Evolutionary conservation across 371 early-diverging fungal genomes (phyloP), one percentile per base, ranked within the genome.

Genomic region (Mucor saturninus): DNA sequence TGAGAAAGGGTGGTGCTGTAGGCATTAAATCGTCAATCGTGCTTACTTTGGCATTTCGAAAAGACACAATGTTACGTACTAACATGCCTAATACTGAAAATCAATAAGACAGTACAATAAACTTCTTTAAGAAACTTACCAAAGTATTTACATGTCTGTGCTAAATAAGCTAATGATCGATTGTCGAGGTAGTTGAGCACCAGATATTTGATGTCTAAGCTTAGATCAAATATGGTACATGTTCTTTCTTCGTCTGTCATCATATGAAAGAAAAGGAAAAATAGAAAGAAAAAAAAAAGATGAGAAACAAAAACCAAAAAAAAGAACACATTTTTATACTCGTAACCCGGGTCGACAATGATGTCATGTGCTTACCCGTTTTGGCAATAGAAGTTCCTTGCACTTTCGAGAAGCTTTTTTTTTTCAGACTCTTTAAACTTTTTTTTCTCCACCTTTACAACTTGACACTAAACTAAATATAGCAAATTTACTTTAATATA

Each of bases 61-160:
- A 69, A 10, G 65, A 56, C 2, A 65, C 37, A 15, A 62, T 15
- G 10, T 57, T 61, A 30, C 65, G 61, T 45, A 65, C 58, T 46
- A 69, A 61, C 28, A 32, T 32, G 14, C 43, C 69, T 69, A 39
- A 11, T 26, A 2, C 26, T n/a, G 0, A 13, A 55, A 10, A 49
- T 10, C 1, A 49, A 59, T n/a, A 10, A 7, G 14, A n/a, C 15
- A n/a, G 6, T 15, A 49, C 15, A 49, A 3, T 49, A 9, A 11
- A 6, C 7, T 49, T 28, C 21, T 49, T 49, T 28, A 28, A 32
- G 43, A 40, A 35, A 13, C 45, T 35, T 69, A 69, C 70, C 70
- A 45, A 65, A 69, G 31, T 69, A 65, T 40, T 39, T 42, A 39
- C 70, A 69, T 31, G 70, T 69, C 15, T 65, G 59, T 31, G 65